Conservation (phyloP, 2,329 filamentous ascomycete genomes). For the Teratosphaeria nubilosa region DNA sequence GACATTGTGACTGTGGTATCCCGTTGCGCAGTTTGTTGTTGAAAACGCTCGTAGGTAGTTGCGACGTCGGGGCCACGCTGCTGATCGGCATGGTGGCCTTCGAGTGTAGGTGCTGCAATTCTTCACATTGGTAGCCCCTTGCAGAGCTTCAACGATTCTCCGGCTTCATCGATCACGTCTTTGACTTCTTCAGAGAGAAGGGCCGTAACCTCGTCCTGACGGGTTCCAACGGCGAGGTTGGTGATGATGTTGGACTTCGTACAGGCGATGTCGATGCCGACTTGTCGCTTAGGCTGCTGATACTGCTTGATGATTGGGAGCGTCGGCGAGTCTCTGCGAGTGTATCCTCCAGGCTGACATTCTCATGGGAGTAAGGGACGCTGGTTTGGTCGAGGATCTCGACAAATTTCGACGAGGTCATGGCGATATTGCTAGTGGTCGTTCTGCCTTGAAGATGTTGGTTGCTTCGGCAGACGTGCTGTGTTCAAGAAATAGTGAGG, state of each 20-base stretch:
- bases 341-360: conserved; percentile 27
- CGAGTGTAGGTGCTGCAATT: too few species aligned
- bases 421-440: background rate
- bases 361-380: conserved; percentile 22
- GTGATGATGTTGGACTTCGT: background rate
- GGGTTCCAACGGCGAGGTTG: background rate
- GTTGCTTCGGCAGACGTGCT: background rate
- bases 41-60: background rate
- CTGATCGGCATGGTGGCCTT: background rate
- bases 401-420: conserved; percentile 21
- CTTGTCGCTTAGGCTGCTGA: conserved; percentile 1
- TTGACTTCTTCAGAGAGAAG: background rate
- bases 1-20: background rate
- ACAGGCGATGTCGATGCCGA: background rate
- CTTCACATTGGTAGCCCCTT: background rate
- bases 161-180: background rate
- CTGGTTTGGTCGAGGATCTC: conserved; percentile 25
- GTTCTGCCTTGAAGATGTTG: background rate
- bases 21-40: background rate
- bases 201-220: background rate
- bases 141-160: background rate
- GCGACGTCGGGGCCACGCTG: background rate
- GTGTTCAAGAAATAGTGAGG: background rate
- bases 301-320: conserved; percentile 1
- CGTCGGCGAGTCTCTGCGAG: conserved; percentile 20